A percentile compares a stretch with the other conserved stretches of the same genome.
Conservation (phyloP, 768 basidiomycete genomes). For the Boletus pseudo-olivaceus region DNA sequence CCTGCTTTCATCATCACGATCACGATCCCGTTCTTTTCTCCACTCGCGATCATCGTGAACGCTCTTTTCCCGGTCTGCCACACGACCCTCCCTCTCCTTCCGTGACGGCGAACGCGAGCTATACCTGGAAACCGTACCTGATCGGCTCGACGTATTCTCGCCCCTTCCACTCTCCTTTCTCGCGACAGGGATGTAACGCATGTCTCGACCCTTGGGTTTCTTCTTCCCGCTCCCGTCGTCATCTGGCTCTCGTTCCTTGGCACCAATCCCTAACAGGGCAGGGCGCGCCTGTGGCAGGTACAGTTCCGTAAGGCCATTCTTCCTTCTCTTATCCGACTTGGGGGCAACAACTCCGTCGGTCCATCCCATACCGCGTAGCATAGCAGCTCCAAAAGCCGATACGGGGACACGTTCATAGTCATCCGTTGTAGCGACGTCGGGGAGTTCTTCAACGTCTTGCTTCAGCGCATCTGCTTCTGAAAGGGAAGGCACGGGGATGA, state of each 20-base stretch:
- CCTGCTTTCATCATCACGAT: slow-evolving; percentile 10
- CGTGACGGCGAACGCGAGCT: slow-evolving; percentile 48
- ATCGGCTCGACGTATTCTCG: slow-evolving; percentile 30
- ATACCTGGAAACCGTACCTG: slow-evolving; percentile 44
- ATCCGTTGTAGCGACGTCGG: slow-evolving; percentile 68
- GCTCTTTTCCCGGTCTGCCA: slow-evolving; percentile 7
- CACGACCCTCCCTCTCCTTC: slow-evolving; percentile 10
- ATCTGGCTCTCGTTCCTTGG: slow-evolving; percentile 75
- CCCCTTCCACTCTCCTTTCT: slow-evolving; percentile 55
- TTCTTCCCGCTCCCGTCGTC: slow-evolving; percentile 66
- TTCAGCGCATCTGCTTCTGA: slow-evolving; percentile 82
- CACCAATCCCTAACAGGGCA: slow-evolving; percentile 87
- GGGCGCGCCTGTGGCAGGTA: slow-evolving; percentile 83
- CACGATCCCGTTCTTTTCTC: slow-evolving; percentile 10
- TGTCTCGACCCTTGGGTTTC: slow-evolving; percentile 50
- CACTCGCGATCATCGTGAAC: slow-evolving; percentile 15
- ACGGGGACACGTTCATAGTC: slow-evolving; percentile 93
- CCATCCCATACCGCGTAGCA: slow-evolving; percentile 97
- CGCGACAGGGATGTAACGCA: slow-evolving; percentile 80
- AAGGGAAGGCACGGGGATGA: slow-evolving; percentile 56
- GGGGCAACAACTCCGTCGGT: slow-evolving; percentile 75
- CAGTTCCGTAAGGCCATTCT: slow-evolving; percentile 63
- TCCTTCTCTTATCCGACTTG: slow-evolving; percentile 46
- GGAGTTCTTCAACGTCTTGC: slow-evolving; percentile 79
- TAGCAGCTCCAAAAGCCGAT: slow-evolving; percentile 87